A percentile compares a stretch with the other conserved stretches of the same genome.
phyloP scores from a whole-genome alignment of 768 basidiomycete genomes.

The Tricholoma terreum region DNA sequence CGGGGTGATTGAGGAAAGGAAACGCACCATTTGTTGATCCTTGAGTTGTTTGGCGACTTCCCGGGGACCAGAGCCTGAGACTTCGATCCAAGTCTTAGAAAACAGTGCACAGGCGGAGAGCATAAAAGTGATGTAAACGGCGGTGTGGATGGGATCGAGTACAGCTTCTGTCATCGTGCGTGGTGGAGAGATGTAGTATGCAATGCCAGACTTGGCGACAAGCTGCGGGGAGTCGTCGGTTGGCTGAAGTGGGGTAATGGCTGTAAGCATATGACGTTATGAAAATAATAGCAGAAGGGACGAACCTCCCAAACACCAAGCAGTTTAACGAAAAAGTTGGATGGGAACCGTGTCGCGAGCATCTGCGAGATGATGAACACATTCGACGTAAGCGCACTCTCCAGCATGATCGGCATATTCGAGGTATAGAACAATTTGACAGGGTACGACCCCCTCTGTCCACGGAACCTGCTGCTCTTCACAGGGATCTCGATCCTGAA shows the following conservation, averaged over 20 bases:
- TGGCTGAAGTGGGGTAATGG: conserved; percentile 54
- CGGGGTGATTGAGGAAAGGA: not conserved
- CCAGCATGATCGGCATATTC: conserved; percentile 99
- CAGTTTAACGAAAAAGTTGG: conserved; percentile 84
- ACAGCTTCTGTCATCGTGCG: conserved; percentile 86
- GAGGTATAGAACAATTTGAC: conserved; percentile 98
- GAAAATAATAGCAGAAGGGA: conserved; percentile 7
- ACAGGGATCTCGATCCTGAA: conserved; percentile 99
- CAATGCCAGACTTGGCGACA: conserved; percentile 83
- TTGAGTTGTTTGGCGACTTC: conserved; percentile 98
- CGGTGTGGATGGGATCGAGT: conserved; percentile 91
- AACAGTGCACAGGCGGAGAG: conserved; percentile 93
- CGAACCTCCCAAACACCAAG: conserved; percentile 98
- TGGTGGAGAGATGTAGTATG: conserved; percentile 99
- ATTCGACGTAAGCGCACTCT: conserved; percentile 88
- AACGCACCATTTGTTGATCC: conserved; percentile 91
- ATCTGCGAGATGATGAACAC: conserved; percentile 97
- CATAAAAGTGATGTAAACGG: conserved; percentile 89
- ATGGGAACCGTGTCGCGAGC: conserved; percentile 88
- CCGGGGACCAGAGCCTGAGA: conserved; percentile 91
- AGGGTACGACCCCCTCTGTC: conserved; percentile 94
- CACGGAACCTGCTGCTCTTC: conserved; percentile 93
- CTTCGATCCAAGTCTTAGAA: conserved; percentile 99
- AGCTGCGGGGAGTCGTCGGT: conserved; percentile 93
- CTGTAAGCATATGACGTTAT: not conserved